phyloP scores from a whole-genome alignment of 331 rosid genomes.

The Cydonia oblonga region DNA sequence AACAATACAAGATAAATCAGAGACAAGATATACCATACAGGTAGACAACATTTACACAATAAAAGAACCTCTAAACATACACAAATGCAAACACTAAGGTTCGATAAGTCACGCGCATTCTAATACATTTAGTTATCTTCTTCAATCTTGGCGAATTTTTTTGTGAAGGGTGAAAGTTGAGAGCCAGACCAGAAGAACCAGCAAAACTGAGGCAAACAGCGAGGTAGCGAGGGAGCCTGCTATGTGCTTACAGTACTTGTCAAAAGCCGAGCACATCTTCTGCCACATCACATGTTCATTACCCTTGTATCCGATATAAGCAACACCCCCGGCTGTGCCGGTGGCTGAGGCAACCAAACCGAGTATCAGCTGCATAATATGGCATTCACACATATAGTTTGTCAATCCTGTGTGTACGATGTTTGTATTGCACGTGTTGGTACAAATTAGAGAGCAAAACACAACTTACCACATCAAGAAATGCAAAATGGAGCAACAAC shows the following conservation, averaged over 20 bases:
- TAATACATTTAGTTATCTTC: neutral
- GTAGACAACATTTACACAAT: neutral
- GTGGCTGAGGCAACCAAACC: conserved; percentile 72
- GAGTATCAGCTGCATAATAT: conserved; percentile 46
- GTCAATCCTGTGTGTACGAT: neutral
- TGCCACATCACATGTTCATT: conserved; percentile 44
- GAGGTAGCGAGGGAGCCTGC: conserved; percentile 51
- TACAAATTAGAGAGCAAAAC: neutral
- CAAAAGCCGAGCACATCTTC: conserved; percentile 50
- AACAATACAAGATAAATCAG: neutral
- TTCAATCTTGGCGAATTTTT: conserved; percentile 28
- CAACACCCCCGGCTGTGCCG: conserved; percentile 64
- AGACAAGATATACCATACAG: neutral
- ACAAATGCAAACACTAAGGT: neutral
- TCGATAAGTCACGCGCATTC: neutral
- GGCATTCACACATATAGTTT: neutral
- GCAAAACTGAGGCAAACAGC: conserved; percentile 49
- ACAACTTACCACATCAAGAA: conserved; percentile 57
- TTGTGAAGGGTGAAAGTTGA: conserved; percentile 42
- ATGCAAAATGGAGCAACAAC: conserved; percentile 34
- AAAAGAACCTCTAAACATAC: neutral
- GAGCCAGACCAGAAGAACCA: conserved; percentile 60
- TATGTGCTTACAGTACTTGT: conserved; percentile 53
- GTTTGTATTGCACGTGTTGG: neutral
- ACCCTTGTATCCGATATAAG: conserved; percentile 72